Conservation (phyloP, 1,139 yeast genomes). For the Casaregolazyma lundiana region DNA sequence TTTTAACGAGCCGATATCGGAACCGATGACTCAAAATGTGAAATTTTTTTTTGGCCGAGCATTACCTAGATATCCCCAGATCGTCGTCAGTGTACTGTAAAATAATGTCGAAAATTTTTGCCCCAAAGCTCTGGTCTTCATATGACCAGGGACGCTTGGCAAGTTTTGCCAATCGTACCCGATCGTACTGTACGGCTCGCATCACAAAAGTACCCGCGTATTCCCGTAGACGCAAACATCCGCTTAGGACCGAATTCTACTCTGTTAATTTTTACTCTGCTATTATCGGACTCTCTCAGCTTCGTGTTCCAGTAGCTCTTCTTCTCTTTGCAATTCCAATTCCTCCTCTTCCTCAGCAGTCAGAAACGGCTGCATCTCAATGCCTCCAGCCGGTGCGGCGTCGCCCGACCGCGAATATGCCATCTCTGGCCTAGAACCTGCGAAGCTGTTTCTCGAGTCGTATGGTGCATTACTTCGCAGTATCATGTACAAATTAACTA, state of each 20-base stretch:
- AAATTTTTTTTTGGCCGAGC: neutral
- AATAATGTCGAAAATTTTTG: no score
- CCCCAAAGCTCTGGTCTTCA: no score
- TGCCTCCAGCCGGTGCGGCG: slow-evolving; percentile 11
- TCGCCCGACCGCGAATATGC: slow-evolving; percentile 9
- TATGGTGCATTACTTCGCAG: slow-evolving; percentile 29
- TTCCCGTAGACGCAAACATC: no score
- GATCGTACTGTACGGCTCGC: no score
- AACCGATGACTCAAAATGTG: neutral
- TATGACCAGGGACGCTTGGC: no score
- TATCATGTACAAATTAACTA: slow-evolving; percentile 54
- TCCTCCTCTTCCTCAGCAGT: slow-evolving; percentile 17
- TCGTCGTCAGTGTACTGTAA: no score
- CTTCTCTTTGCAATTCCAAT: slow-evolving; percentile 2
- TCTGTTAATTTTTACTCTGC: neutral
- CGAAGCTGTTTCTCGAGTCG: neutral
- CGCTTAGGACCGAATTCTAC: no score
- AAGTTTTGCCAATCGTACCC: no score
- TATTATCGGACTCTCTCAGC: neutral
- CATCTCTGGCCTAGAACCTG: neutral
- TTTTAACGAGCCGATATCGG: neutral
- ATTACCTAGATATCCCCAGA: no score
- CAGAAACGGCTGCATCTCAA: slow-evolving; percentile 21
- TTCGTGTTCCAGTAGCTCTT: slow-evolving; percentile 2
- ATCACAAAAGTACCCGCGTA: no score